Evolutionary conservation across 2,329 filamentous ascomycete species (phyloP), one percentile per base, ranked within the genome.

Genomic region (Thyridium curvatum): DNA sequence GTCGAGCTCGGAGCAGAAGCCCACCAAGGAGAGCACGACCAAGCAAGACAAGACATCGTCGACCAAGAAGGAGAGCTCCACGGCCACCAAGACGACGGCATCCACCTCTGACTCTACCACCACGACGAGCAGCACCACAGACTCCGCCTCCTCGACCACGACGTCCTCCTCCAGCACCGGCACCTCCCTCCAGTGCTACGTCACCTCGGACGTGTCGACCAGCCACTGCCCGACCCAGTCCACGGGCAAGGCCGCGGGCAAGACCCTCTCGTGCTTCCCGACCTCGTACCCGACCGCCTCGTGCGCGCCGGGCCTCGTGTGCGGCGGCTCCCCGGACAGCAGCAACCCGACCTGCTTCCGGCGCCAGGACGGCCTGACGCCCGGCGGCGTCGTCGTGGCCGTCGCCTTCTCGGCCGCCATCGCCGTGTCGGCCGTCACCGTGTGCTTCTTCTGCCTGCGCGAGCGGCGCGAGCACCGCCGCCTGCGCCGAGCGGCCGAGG

Each of bases 391-490:
- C 49, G 58, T 74, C 52, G 62, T 77, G 45, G 58, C 65, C 50
- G 57, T 72, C 45, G 48, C 69, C 53, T 68, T 79, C 30, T 67
- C 60, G 40, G 45, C 55, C n/a, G 58, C 54, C 42, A 49, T 69
- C 44, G 53, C 58, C 45, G 32, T 61, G 37, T 56, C 61, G 46
- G 43, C 69, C 43, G 55, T 50, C 35, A 47, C 58, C 45, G 55
- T 78, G 40, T 64, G 67, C 51, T 69, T 69, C 62, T 60, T 69
- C 46, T 77, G 71, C 67, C 71, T 66, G 62, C 60, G 61, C 44
- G 73, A 78, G 47, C 61, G 66, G 48, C 56, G 55, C 53, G 47
- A 61, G 48, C 62, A 72, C 50, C 65, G 63, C 53, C 58, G 61
- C 34, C 54, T 65, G 28, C 56, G 55, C 39, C 66, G 65, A 42